Evolutionary conservation across 78 protist genomes (phyloP).

Genomic region (Salpingoeca rosetta): DNA sequence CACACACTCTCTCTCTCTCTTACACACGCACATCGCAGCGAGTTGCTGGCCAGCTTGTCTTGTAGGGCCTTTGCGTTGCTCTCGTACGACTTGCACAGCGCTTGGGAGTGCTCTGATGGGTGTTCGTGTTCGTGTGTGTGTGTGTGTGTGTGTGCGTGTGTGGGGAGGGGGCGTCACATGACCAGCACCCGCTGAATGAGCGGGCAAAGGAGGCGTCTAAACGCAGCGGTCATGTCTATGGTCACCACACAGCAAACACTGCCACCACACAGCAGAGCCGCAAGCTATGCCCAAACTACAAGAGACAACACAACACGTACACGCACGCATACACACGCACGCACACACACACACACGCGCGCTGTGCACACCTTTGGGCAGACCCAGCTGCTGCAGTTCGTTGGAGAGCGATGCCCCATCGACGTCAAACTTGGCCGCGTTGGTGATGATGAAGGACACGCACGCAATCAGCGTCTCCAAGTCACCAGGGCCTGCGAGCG

Average conservation of each 20-base stretch:
- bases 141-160: no score
- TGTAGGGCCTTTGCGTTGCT: not conserved
- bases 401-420: constrained; percentile 40
- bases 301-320: no score
- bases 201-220: not conserved
- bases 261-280: constrained; percentile 20
- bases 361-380: constrained; percentile 61
- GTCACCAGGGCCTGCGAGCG: constrained; percentile 10
- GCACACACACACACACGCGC: no score
- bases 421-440: constrained; percentile 56
- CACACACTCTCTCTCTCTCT: not conserved
- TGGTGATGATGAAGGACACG: constrained; percentile 51
- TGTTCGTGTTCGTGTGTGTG: no score
- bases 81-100: not conserved
- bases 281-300: constrained; percentile 13
- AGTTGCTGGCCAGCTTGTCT: not conserved
- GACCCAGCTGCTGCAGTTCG: constrained; percentile 73
- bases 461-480: constrained; percentile 63
- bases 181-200: not conserved
- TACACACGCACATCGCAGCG: not conserved
- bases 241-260: not conserved
- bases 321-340: no score
- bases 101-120: not conserved
- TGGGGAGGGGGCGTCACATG: not conserved
- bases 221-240: not conserved